Evolutionary conservation across 1,139 yeast species (phyloP), one percentile per base, ranked within the genome.

Genomic region (Suhomyces panamericanus): DNA sequence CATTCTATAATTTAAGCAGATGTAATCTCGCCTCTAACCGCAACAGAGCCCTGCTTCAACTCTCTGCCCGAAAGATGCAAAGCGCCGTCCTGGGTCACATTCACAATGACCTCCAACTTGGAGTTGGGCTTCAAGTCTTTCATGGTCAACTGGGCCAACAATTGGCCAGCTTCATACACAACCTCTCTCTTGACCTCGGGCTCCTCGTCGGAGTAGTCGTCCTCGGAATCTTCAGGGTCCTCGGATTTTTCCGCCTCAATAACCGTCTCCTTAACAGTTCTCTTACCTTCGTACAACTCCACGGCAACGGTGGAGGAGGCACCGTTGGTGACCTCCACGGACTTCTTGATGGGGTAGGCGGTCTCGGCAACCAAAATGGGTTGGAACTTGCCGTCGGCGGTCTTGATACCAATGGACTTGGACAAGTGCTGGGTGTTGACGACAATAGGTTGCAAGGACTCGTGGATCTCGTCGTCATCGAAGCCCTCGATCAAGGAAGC

Each of bases 331-430:
- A 91, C 77, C 47, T 80, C 74, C 49, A 87, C 59, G 24, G 90
- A 73, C 70, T 85, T 88, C 70, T 90, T 87, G 63, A 88, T 87
- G 54, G 99, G 99, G 68, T 85, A 83, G 29, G 97, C 89, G 45
- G 99, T 88, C 72, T 90, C 95, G 41, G 85, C 80, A 49, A 87
- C 85, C 49, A 93, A 73, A 39, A 93, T 74, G 39, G 95, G 81
- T 46, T 81, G 78, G 64, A 90, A 87, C 50, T 77, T 77, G 55
- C 90, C 93, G 44, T 80, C 79, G 39, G 81, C 83, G 56, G 83
- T 85, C 65, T 84, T 80, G 56, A 91, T 72, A 67, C 99, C 99
- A 63, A 93, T 84, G 44, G 97, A 85, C 64, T 85, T 83, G 54
- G 80, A 64, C 53, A 90, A 71, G 65, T 95, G 98, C 63, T 90